Conservation (phyloP, 768 basidiomycete species). For the Kwoniella mangroviensis region DNA sequence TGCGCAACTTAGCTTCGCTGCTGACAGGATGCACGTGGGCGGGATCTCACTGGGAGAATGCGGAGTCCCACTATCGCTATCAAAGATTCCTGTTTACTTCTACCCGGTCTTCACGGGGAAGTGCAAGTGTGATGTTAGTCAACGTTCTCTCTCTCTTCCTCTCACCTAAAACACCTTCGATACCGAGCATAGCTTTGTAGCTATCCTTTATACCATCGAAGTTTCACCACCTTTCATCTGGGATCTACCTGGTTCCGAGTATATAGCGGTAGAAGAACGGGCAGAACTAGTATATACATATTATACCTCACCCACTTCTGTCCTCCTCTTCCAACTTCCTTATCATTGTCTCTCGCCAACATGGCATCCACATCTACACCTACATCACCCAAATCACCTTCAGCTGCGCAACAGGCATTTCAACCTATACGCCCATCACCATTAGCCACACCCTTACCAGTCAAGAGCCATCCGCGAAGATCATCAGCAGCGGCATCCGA, state of each 20-base stretch:
- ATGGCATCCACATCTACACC: neutral
- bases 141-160: neutral
- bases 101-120: neutral
- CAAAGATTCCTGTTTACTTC: neutral
- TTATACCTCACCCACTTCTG: neutral
- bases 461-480: constrained; percentile 12
- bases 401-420: constrained; percentile 7
- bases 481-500: constrained; percentile 15
- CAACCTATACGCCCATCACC: constrained; percentile 20
- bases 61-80: too few species aligned
- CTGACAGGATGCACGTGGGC: too few species aligned
- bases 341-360: neutral
- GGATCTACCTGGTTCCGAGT: neutral
- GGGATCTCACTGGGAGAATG: too few species aligned
- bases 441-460: constrained; percentile 14
- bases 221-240: neutral
- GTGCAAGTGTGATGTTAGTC: neutral
- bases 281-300: neutral
- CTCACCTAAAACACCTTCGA: neutral
- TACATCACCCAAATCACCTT: constrained; percentile 18
- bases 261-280: neutral
- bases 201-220: neutral
- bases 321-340: neutral
- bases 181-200: neutral
- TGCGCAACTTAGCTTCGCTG: too few species aligned